Conservation (phyloP, 139 green algal species). For the Tetradesmus obliquus region DNA sequence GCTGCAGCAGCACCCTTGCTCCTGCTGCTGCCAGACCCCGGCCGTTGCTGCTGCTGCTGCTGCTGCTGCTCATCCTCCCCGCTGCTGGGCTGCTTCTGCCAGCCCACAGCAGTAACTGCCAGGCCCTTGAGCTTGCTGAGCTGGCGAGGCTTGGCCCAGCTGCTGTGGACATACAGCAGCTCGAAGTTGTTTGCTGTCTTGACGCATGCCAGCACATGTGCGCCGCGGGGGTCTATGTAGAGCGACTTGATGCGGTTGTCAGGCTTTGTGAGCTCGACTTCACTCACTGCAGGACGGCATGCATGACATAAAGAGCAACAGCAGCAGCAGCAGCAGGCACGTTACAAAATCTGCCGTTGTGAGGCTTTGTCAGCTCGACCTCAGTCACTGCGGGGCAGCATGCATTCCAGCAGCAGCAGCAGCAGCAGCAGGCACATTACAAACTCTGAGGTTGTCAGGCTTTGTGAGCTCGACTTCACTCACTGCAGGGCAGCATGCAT, state of each 20-base stretch:
- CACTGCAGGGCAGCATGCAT: constrained; percentile 25
- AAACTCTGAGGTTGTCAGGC: constrained; percentile 41
- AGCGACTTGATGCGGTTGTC: constrained; percentile 58
- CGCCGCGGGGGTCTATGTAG: constrained; percentile 69
- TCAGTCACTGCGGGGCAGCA: not conserved
- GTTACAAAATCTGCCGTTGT: not conserved
- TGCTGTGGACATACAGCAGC: constrained; percentile 70
- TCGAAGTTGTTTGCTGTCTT: constrained; percentile 52
- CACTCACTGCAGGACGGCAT: constrained; percentile 37
- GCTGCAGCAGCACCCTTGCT: constrained; percentile 4
- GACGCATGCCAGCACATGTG: constrained; percentile 66
- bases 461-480: constrained; percentile 51
- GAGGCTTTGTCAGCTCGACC: not conserved
- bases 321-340: not conserved
- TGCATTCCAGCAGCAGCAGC: too few species aligned
- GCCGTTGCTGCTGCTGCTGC: not conserved
- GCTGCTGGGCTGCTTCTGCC: constrained; percentile 47
- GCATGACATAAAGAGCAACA: not conserved
- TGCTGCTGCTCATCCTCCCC: not conserved
- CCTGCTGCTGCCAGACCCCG: not conserved
- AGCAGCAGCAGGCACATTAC: too few species aligned
- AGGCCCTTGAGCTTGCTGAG: constrained; percentile 70
- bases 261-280: constrained; percentile 53
- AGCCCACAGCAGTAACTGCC: constrained; percentile 68
- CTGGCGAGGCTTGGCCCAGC: constrained; percentile 57